Conservation (phyloP, 2,329 filamentous ascomycete genomes). For the Paecilomyces fulvus region DNA sequence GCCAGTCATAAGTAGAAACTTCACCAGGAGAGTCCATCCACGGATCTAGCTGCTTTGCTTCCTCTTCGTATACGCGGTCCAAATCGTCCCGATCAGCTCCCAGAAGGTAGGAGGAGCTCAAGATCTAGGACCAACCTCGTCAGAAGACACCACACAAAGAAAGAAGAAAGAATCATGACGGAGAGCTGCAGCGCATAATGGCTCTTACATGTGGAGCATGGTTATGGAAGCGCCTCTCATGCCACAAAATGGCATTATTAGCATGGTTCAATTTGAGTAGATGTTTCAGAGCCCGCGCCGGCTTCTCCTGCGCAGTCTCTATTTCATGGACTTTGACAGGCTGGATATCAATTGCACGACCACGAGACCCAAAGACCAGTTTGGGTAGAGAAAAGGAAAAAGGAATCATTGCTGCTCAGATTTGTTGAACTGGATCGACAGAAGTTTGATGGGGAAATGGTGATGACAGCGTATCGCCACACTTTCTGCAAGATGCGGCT, state of each 20-base stretch:
- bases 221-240: slow-evolving; percentile 69
- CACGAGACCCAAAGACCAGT: background rate
- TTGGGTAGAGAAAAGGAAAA: background rate
- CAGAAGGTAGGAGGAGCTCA: slow-evolving; percentile 78
- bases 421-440: background rate
- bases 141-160: background rate
- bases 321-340: slow-evolving; percentile 68
- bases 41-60: slow-evolving; percentile 61
- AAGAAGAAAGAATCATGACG: background rate
- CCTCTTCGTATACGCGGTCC: slow-evolving; percentile 70
- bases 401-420: background rate
- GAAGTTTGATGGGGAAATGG: background rate
- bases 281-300: slow-evolving; percentile 78
- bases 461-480: background rate
- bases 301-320: slow-evolving; percentile 70
- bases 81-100: slow-evolving; percentile 67
- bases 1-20: slow-evolving; percentile 76
- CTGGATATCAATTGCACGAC: slow-evolving; percentile 42
- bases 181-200: background rate
- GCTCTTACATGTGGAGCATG: slow-evolving; percentile 62
- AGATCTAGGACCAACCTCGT: slow-evolving; percentile 40
- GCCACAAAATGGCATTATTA: slow-evolving; percentile 76
- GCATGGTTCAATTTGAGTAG: slow-evolving; percentile 85
- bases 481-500: no score
- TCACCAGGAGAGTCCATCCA: slow-evolving; percentile 83